Percentiles rank a stretch among this genome's conserved stretches.
Evolutionary conservation across 805 yeast species (phyloP).

Genomic region (Isabelozyma heimii): DNA sequence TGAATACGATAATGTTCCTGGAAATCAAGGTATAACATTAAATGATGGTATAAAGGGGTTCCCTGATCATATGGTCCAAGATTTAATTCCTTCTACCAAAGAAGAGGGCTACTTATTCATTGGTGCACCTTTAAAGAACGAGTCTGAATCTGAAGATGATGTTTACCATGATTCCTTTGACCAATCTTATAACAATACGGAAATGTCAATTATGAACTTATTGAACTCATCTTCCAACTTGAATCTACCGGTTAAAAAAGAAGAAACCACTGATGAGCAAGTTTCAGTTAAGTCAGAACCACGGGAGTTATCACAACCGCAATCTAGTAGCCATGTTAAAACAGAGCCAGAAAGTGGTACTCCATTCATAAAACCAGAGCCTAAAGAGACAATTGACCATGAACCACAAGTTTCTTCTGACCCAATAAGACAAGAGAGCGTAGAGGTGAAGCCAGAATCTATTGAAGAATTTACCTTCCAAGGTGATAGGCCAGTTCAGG

Average conservation of each 20-base stretch:
- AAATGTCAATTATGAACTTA: conserved; percentile 40
- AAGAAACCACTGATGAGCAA: background rate
- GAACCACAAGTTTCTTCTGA: background rate
- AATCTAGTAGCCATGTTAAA: background rate
- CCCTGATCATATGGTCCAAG: conserved; percentile 33
- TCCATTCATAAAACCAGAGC: background rate
- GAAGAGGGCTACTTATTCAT: conserved; percentile 8
- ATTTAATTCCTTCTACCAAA: conserved; percentile 22
- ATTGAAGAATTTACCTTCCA: background rate
- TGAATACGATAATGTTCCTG: conserved; percentile 10
- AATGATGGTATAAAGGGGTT: conserved; percentile 45
- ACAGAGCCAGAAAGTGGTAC: background rate
- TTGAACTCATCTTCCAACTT: conserved; percentile 17
- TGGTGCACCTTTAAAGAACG: background rate
- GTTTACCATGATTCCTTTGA: conserved; percentile 29
- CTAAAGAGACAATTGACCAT: background rate
- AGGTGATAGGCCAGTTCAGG: background rate
- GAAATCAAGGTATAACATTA: conserved; percentile 28
- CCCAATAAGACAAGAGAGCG: too few relatives aligned
- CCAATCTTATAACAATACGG: conserved; percentile 33
- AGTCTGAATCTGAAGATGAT: conserved; percentile 6
- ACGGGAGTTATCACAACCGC: too few relatives aligned
- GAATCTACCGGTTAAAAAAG: too few relatives aligned
- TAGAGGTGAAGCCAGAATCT: background rate
- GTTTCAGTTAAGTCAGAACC: background rate